Base-by-base conservation (phyloP, 2,329 filamentous ascomycete species). In the Ophioceras dolichostomum region DNA sequence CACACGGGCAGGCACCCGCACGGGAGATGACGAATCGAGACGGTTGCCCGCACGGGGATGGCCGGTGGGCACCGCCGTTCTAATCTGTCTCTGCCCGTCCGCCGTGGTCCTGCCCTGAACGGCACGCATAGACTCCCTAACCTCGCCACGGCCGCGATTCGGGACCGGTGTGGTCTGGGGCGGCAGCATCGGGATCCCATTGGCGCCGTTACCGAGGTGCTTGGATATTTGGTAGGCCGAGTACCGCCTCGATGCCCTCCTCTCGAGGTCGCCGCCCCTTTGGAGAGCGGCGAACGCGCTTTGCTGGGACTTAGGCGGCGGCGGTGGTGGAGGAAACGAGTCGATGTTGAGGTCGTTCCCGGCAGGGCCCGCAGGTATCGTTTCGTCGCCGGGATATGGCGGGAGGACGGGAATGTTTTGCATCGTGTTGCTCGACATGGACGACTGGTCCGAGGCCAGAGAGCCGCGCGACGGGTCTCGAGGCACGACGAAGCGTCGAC, bases 181-280 rank as follows among this genome's bases (percentile, higher is more conserved):
- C 19, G 89, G 87, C 16, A 96, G 73, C 52, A 93, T 83, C 6
- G 88, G 86, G 13, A 96, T 80, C 16, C 84, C 86, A 57, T 79
- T 87, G 13, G 83, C 73, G 28, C 81, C 79, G 13, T 78, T 73
- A 10, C 89, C 89, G 2, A 96, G 67, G 50, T 94, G 87, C 54
- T 95, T 96, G 32, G 86, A 85, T 47, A 98, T 94, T 53, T 98
- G 91, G 55, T 96, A 98, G 37, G 87, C 83, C 2, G 91, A 96
- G 55, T 96, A 98, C 51, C 91, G 72, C 47, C 89, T 73, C 12
- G 91, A 98, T 1, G 91, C 91, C 54, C 91, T 74, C 53, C 91
- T 76, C 60, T 98, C 91, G 35, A 98, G 64, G 47, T 95, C 88
- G 16, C 89, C 89, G 24, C 88, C 88, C 57, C 87, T 77, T 59